Base-by-base conservation (phyloP, 164 flowering plant genomes). In the Vitis riparia region DNA sequence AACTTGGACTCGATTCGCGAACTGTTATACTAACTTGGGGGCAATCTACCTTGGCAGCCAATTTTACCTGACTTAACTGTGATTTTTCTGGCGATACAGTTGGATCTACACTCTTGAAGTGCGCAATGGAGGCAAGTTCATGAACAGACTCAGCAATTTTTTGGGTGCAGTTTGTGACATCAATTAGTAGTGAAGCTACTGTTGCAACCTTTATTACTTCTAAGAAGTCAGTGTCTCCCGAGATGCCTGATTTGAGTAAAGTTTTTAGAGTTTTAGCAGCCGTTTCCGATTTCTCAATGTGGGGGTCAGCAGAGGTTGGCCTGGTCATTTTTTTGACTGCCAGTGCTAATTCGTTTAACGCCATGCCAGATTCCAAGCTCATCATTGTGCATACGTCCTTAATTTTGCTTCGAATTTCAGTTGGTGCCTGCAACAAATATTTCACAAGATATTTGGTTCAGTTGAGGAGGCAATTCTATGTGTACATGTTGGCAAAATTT, bases 181-280 rank as follows among this genome's bases (percentile, higher is more conserved):
- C 93, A 12, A 82, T 70, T 14, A 87, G 86, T 8, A 88, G 59
- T 5, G 91, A 83, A 29, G 89, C 82, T 4, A 86, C 82, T 0
- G 90, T 79, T 1, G 79, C 81, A 0, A 67, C 80, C 5, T 85
- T 86, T 0, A 83, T 70, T 12, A 88, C 67, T 13, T 71, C 74
- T 11, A 86, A 65, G 16, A 88, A 80, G 55, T 81, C 78, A 27
- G 51, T 52, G 5, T 81, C 72, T n/a, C 78, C 57, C 71, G 74
- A 67, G 7, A 76, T 11, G 47, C 69, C 77, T 27, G 80, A 68
- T 71, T 79, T 72, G n/a, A 86, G 79, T 47, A 71, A 27, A 2
- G 79, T 23, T 27, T 84, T 85, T 32, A 90, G 78, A 30, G 75
- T 75, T 11, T 75, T 66, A 16, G 83, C 76, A 0, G 86, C 86